Evolutionary conservation across 1,139 yeast genomes (phyloP).

Genomic region (Diutina neorugosa): DNA sequence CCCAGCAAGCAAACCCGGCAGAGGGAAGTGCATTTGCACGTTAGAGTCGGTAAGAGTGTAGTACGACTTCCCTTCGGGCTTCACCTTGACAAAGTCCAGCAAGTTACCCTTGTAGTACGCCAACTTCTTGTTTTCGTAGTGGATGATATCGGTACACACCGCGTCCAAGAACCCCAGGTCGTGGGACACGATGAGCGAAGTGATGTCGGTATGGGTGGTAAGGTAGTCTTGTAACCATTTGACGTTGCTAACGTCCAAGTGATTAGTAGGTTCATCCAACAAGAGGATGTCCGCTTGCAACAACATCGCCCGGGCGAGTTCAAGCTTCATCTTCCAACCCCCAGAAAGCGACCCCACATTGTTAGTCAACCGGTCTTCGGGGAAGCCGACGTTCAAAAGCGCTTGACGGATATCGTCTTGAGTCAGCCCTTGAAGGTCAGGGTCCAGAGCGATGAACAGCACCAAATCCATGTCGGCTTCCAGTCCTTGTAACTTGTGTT

Average conservation of each 20-base stretch:
- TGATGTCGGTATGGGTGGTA: conserved; percentile 69
- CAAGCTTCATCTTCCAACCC: conserved; percentile 99
- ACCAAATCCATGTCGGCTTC: conserved; percentile 89
- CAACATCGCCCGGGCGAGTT: conserved; percentile 95
- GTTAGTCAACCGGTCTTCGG: conserved; percentile 79
- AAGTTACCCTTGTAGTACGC: conserved; percentile 94
- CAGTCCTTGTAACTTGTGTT: conserved; percentile 91
- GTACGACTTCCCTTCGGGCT: conserved; percentile 94
- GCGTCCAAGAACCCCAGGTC: conserved; percentile 94
- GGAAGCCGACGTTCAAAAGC: conserved; percentile 76
- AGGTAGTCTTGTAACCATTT: conserved; percentile 89
- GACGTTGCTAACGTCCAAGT: conserved; percentile 88
- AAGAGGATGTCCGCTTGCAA: conserved; percentile 93
- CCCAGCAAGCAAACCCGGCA: conserved; percentile 94
- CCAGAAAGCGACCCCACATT: conserved; percentile 93
- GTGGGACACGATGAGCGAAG: conserved; percentile 92
- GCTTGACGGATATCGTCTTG: conserved; percentile 66
- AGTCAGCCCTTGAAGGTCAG: conserved; percentile 54
- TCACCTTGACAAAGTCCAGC: conserved; percentile 79
- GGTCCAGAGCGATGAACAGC: conserved; percentile 81
- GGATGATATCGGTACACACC: conserved; percentile 94
- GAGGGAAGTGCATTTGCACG: conserved; percentile 96
- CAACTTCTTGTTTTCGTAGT: conserved; percentile 89
- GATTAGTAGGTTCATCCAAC: conserved; percentile 97
- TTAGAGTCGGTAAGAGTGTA: conserved; percentile 90